A percentile compares a stretch with the other conserved stretches of the same genome.
Conservation (phyloP, 805 yeast species). For the Ogataea angusta region DNA sequence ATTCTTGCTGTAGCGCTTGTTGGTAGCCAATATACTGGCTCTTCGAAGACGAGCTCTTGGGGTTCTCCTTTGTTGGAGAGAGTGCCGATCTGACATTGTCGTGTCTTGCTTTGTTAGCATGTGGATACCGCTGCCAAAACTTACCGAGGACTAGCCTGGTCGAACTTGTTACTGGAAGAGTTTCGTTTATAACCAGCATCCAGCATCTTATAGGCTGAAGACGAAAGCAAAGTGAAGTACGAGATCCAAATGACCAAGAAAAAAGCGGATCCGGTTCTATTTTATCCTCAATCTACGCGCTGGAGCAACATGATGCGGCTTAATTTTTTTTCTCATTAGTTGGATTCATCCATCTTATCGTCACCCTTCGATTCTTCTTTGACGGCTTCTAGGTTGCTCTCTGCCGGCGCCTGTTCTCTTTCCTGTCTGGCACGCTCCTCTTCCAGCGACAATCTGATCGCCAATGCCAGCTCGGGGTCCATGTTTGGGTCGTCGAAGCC, state of each 20-base stretch:
- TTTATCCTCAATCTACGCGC: constrained; percentile 14
- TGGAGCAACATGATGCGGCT: constrained; percentile 11
- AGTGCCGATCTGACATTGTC: background rate
- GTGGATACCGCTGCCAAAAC: background rate
- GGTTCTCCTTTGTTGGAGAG: constrained; percentile 3
- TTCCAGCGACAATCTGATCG: constrained; percentile 88
- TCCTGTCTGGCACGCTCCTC: constrained; percentile 94
- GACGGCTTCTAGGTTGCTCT: constrained; percentile 18
- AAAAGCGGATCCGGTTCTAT: constrained; percentile 4
- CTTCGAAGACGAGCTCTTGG: constrained; percentile 2
- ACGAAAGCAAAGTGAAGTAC: constrained; percentile 10
- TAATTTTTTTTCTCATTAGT: constrained; percentile 9
- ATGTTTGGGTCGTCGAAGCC: constrained; percentile 81
- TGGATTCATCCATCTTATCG: constrained; percentile 24
- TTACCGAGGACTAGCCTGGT: constrained; percentile 12
- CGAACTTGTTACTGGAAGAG: constrained; percentile 8
- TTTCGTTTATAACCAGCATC: constrained; percentile 16
- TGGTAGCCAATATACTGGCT: constrained; percentile 4
- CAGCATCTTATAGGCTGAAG: constrained; percentile 15
- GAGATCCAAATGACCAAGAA: constrained; percentile 3
- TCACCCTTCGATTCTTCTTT: constrained; percentile 21
- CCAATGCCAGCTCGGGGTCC: constrained; percentile 97
- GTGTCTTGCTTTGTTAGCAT: constrained; percentile 1
- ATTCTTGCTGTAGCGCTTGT: constrained; percentile 12
- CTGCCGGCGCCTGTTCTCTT: constrained; percentile 45